A percentile compares a stretch with the other conserved stretches of the same genome.
Evolutionary conservation across 345 rosid genomes (phyloP).

Genomic region (Lepidium sativum): DNA sequence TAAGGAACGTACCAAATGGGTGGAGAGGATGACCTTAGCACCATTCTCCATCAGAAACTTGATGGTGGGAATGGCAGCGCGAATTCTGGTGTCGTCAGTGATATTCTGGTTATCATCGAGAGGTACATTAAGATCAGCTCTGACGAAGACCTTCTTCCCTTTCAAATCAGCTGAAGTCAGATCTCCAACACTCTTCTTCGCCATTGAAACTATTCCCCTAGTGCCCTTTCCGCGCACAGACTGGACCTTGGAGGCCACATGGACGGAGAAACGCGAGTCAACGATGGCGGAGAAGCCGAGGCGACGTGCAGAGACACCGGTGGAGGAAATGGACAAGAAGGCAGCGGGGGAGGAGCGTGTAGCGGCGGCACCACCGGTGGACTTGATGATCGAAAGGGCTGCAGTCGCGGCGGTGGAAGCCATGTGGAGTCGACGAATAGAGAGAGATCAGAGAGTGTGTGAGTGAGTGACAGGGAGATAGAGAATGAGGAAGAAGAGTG

Average conservation of each 20-base stretch:
- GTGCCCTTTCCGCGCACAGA: slow-evolving; percentile 25
- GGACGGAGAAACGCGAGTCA: slow-evolving; percentile 39
- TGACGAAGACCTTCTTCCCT: slow-evolving; percentile 84
- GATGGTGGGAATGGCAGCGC: slow-evolving; percentile 90
- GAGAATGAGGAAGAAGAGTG: slow-evolving; percentile 15
- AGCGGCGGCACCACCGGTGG: slow-evolving; percentile 29
- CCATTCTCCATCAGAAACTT: slow-evolving; percentile 78
- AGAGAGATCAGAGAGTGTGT: neutral
- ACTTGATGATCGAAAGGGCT: slow-evolving; percentile 46
- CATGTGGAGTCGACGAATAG: slow-evolving; percentile 15
- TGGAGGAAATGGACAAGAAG: slow-evolving; percentile 33
- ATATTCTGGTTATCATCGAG: slow-evolving; percentile 78
- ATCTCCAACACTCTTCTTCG: slow-evolving; percentile 89
- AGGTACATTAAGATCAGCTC: slow-evolving; percentile 91
- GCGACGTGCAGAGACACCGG: slow-evolving; percentile 18
- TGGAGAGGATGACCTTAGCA: slow-evolving; percentile 88
- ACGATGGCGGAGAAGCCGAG: slow-evolving; percentile 49
- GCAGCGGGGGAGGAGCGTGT: slow-evolving; percentile 26
- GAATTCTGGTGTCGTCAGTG: slow-evolving; percentile 82
- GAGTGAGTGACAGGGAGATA: neutral
- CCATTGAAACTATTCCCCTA: slow-evolving; percentile 55
- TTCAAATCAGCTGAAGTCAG: slow-evolving; percentile 57
- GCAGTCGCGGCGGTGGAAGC: slow-evolving; percentile 70
- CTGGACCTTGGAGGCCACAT: slow-evolving; percentile 37
- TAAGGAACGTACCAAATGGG: slow-evolving; percentile 56